A percentile compares a stretch with the other conserved stretches of the same genome.
phyloP scores from a whole-genome alignment of 192 early-diverging fungal genomes.

The Coemansia sp. region DNA sequence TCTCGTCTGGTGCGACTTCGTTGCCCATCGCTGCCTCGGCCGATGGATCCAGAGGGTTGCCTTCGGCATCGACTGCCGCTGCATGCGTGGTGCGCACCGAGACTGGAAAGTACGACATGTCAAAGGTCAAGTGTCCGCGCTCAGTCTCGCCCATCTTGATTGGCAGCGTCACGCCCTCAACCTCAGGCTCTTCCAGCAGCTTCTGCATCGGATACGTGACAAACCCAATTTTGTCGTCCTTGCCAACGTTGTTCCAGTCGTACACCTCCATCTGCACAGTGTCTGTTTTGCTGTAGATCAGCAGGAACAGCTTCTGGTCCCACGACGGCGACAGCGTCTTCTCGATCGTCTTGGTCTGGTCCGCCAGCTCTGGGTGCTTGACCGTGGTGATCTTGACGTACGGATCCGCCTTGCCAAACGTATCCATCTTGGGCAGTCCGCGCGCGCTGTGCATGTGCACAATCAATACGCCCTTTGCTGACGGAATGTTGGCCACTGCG shows the following conservation, averaged over 20 bases:
- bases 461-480: slow-evolving; percentile 83
- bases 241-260: slow-evolving; percentile 75
- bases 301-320: slow-evolving; percentile 75
- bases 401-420: slow-evolving; percentile 88
- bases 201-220: slow-evolving; percentile 50
- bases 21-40: slow-evolving; percentile 34
- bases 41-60: slow-evolving; percentile 45
- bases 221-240: slow-evolving; percentile 64
- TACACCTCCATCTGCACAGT: slow-evolving; percentile 75
- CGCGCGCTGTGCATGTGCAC: slow-evolving; percentile 78
- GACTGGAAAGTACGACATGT: slow-evolving; percentile 50
- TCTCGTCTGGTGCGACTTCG: slow-evolving; percentile 29
- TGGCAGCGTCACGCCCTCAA: slow-evolving; percentile 45
- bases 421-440: slow-evolving; percentile 81
- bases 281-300: slow-evolving; percentile 76
- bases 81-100: slow-evolving; percentile 44
- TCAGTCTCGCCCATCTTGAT: slow-evolving; percentile 54
- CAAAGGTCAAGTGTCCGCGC: slow-evolving; percentile 48
- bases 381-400: slow-evolving; percentile 71
- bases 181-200: slow-evolving; percentile 54
- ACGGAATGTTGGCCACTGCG: slow-evolving; percentile 61
- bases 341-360: slow-evolving; percentile 63
- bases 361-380: slow-evolving; percentile 66
- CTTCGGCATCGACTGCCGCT: slow-evolving; percentile 34
- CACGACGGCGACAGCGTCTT: slow-evolving; percentile 84